Evolutionary conservation across 805 yeast genomes (phyloP).

Genomic region (Wickerhamomyces canadensis): DNA sequence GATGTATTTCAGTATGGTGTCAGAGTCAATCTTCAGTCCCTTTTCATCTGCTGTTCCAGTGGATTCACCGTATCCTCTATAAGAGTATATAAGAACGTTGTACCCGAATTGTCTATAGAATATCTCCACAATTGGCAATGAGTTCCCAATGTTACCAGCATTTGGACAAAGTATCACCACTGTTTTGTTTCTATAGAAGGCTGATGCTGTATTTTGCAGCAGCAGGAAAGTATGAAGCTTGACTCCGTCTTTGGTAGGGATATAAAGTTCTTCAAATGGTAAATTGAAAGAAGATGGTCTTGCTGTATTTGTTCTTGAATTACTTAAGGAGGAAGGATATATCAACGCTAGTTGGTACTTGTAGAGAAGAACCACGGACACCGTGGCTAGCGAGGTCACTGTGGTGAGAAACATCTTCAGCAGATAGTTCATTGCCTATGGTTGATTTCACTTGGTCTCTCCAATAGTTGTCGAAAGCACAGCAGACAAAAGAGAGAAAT

Average conservation of each 20-base stretch:
- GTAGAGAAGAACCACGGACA: constrained; percentile 50
- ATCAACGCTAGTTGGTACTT: constrained; percentile 59
- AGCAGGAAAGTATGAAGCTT: constrained; percentile 60
- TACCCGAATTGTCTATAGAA: constrained; percentile 58
- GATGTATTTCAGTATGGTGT: constrained; percentile 60
- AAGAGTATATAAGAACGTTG: constrained; percentile 81
- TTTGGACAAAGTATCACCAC: constrained; percentile 81
- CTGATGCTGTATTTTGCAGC: constrained; percentile 37
- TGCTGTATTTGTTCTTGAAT: constrained; percentile 64
- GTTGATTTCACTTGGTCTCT: no score
- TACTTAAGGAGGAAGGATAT: constrained; percentile 80
- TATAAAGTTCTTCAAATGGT: constrained; percentile 52
- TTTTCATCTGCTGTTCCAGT: constrained; percentile 70
- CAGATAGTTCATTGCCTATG: no score
- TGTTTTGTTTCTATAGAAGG: constrained; percentile 52
- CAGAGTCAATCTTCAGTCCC: constrained; percentile 82
- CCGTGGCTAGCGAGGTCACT: constrained; percentile 37
- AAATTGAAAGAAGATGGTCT: constrained; percentile 70
- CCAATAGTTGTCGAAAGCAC: no score
- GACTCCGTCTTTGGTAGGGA: constrained; percentile 69
- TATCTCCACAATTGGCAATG: constrained; percentile 70
- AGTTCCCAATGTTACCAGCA: constrained; percentile 94
- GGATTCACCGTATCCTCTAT: constrained; percentile 85
- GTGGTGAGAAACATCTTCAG: constrained; percentile 36
- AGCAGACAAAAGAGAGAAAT: no score